Evolutionary conservation across 2,329 filamentous ascomycete species (phyloP).

Genomic region (Alternaria dauci): DNA sequence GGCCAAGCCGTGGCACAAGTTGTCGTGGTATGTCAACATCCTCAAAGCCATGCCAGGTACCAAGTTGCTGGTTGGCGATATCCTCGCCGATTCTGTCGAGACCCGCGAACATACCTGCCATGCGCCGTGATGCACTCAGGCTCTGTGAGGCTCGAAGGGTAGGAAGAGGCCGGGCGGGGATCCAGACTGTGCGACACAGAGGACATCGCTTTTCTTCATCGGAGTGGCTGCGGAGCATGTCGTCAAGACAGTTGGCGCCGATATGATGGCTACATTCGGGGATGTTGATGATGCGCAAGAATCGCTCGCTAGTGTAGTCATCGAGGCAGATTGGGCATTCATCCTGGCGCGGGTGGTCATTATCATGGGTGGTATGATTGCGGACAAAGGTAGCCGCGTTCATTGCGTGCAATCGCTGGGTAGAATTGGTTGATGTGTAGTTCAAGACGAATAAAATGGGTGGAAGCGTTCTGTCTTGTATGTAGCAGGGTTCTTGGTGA

Average conservation of each 20-base stretch:
- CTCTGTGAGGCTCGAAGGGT: neutral
- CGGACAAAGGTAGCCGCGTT: conserved; percentile 4
- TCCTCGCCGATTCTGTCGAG: neutral
- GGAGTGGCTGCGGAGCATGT: conserved; percentile 15
- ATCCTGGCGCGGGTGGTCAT: neutral
- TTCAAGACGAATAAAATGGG: neutral
- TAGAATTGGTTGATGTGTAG: neutral
- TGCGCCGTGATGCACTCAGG: neutral
- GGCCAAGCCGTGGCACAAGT: neutral
- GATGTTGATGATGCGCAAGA: conserved; percentile 23
- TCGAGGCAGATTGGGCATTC: conserved; percentile 36
- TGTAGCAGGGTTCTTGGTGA: neutral
- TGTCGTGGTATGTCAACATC: neutral
- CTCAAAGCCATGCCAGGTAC: neutral
- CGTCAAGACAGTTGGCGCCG: conserved; percentile 21
- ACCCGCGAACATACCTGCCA: neutral
- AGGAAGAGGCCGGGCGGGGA: neutral
- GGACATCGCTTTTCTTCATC: conserved; percentile 28
- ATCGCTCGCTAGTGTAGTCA: conserved; percentile 18
- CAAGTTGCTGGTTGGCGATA: neutral
- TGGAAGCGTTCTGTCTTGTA: neutral
- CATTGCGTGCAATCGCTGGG: neutral
- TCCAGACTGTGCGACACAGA: conserved; percentile 35
- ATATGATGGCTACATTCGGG: conserved; percentile 27
- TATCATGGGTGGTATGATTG: conserved; percentile 3